Evolutionary conservation across 495 filamentous ascomycete genomes (phyloP).

Genomic region (Annulohypoxylon bovei): DNA sequence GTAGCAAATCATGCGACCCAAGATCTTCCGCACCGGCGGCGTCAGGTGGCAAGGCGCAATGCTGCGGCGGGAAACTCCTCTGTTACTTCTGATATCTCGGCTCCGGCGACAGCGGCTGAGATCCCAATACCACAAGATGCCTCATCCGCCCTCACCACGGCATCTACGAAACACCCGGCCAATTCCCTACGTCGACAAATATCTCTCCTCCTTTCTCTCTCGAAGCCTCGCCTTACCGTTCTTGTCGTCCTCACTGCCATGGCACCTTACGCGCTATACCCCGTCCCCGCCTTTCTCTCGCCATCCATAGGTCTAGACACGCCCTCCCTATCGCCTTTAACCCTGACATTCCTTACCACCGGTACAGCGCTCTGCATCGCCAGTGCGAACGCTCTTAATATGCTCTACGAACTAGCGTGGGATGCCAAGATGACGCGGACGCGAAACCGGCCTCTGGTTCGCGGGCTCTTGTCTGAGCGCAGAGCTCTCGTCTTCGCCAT

Average conservation of each 20-base stretch:
- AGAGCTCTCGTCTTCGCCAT: conserved; percentile 84
- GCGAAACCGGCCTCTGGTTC: conserved; percentile 86
- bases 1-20: conserved; percentile 9
- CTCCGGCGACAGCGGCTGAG: conserved; percentile 15
- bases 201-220: conserved; percentile 88
- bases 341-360: conserved; percentile 88
- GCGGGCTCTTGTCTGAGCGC: conserved; percentile 77
- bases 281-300: conserved; percentile 79
- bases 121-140: conserved; percentile 77
- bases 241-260: conserved; percentile 92
- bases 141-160: conserved; percentile 78
- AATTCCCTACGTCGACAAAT: conserved; percentile 77
- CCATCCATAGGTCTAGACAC: conserved; percentile 71
- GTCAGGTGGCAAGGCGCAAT: conserved; percentile 50
- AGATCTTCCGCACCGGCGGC: conserved; percentile 54
- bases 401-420: conserved; percentile 91
- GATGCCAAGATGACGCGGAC: conserved; percentile 94
- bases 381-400: conserved; percentile 93
- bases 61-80: conserved; percentile 18
- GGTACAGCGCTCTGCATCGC: conserved; percentile 88
- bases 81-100: neutral
- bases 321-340: conserved; percentile 88
- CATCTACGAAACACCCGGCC: conserved; percentile 73
- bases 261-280: conserved; percentile 91
- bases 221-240: conserved; percentile 92